Conservation (phyloP, 2,329 filamentous ascomycete genomes). For the Colletotrichum incanum region DNA sequence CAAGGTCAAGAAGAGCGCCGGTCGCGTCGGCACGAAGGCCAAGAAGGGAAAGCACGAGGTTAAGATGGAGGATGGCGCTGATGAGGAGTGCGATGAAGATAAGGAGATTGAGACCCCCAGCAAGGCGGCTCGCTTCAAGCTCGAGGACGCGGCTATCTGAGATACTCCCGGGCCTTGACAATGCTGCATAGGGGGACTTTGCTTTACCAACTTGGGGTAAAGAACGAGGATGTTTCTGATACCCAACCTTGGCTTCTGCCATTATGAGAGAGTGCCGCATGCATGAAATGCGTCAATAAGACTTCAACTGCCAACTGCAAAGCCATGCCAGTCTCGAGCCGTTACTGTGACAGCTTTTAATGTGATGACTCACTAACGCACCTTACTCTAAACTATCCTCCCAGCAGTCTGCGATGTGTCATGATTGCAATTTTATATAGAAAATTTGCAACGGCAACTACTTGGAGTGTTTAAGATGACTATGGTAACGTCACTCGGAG, state of each 20-base stretch:
- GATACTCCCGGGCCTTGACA: neutral
- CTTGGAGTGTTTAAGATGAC: no score
- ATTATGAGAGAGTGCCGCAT: neutral
- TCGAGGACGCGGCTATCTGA: neutral
- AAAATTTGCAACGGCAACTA: neutral
- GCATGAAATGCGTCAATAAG: neutral
- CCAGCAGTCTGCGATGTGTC: neutral
- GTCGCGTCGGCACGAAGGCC: constrained; percentile 43
- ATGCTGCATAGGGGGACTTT: no score
- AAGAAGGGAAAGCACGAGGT: constrained; percentile 44
- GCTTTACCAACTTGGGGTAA: no score
- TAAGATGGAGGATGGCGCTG: constrained; percentile 45
- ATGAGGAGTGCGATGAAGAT: constrained; percentile 29
- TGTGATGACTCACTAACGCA: neutral
- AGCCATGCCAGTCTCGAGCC: neutral
- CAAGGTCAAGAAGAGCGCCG: constrained; percentile 41
- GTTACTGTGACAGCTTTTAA: no score
- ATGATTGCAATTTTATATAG: neutral
- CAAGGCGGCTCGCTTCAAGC: neutral
- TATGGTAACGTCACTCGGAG: neutral
- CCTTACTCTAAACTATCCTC: no score
- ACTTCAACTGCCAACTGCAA: neutral
- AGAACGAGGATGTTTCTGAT: neutral
- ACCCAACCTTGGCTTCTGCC: neutral
- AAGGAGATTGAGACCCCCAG: constrained; percentile 31